phyloP scores from a whole-genome alignment of 371 early-diverging fungal genomes.

The Cladochytrium tenue region DNA sequence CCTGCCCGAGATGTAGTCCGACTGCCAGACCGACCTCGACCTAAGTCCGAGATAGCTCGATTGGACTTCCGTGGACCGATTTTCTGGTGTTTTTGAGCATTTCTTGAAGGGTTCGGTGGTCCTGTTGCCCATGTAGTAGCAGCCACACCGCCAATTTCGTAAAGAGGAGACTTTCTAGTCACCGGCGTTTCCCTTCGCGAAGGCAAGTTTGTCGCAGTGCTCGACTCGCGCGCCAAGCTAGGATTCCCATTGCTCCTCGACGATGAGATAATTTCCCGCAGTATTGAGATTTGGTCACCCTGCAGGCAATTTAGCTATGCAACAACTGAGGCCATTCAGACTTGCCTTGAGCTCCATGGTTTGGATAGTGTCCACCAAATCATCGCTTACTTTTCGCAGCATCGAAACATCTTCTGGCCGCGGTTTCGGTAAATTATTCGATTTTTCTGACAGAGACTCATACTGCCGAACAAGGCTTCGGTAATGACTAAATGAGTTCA shows the following conservation, averaged over 20 bases:
- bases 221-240: not conserved
- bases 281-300: conserved; percentile 49
- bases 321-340: not conserved
- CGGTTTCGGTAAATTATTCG: not conserved
- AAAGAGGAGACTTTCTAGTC: not conserved
- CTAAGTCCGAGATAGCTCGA: no score
- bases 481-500: conserved; percentile 31
- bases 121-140: not conserved
- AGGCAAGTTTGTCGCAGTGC: not conserved
- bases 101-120: not conserved
- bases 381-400: conserved; percentile 37
- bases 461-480: conserved; percentile 42
- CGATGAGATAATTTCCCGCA: conserved; percentile 41
- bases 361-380: conserved; percentile 42
- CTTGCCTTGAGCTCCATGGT: conserved; percentile 45
- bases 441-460: conserved; percentile 33
- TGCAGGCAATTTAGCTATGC: not conserved
- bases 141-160: not conserved
- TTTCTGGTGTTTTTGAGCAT: not conserved
- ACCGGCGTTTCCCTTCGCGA: not conserved
- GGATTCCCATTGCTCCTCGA: conserved; percentile 8
- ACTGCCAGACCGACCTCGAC: no score
- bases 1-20: not conserved
- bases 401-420: not conserved
- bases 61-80: not conserved